Evolutionary conservation across 306 rosid genomes (phyloP), one percentile per base, ranked within the genome.

Genomic region (Carpinus fangiana): DNA sequence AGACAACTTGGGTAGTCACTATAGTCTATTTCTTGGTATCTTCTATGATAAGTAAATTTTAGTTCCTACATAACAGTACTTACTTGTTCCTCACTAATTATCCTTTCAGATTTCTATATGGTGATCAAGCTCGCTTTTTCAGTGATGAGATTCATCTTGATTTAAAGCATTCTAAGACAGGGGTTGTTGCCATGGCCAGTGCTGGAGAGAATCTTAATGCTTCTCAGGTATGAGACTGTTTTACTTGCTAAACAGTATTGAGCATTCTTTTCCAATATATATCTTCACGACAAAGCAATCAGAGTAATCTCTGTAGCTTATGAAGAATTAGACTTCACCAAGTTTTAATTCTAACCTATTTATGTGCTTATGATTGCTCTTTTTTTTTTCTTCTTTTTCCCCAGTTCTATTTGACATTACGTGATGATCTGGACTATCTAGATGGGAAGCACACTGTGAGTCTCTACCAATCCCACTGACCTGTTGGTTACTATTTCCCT

Each of bases 121-220:
- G 98, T 57, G 98, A 95, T 26, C 98, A 95, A 79, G 98, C 98
- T 80, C 90, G 98, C 65, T 92, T 95, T 90, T 95, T 95, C 78
- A 70, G 78, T 28, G 97, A 95, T 38, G 98, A 92, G 86, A 85
- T 91, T 87, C 93, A 87, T 78, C 89, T 88, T 50, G 97, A 92
- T 86, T 88, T 95, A 78, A 95, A 95, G 90, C 98, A 95, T 89
- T 79, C 98, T 12, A 95, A 90, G 88, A 90, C 87, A 5, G 98
- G 96, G 72, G 92, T 95, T 1, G 80, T 94, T 87, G 88, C 97
- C 78, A 94, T 94, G 97, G 98, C 98, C 46, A 92, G 97, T 85
- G 98, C 92, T 3, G 98, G 98, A 73, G 97, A 92, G 87, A 92
- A 94, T 82, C 89, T 94, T 60, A 94, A 94, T 88, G 98, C 98